Evolutionary conservation across 208 protist species (phyloP), one percentile per base, ranked within the genome.

Genomic region (Crithidia bombi): DNA sequence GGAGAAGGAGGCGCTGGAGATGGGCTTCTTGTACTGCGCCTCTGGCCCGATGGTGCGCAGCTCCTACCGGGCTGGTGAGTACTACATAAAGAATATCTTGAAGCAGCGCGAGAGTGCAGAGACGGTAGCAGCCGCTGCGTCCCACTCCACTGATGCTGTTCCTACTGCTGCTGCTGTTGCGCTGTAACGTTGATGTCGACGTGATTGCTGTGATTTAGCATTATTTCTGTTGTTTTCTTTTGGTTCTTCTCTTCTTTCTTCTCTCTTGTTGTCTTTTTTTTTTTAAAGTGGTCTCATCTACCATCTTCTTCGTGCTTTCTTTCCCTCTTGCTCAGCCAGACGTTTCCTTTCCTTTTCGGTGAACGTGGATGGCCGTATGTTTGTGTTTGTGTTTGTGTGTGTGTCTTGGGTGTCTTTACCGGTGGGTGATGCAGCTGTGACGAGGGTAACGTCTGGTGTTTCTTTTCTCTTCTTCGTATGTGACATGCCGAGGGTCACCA

Each of bases 11-110:
- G 96, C 95, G 51, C 46, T 97, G 55, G 85, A 79, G 39, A 89
- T 99, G 85, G 98, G 98, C 33, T 99, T 99, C 81, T 71, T 89
- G 19, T 99, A 99, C 86, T 98, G 97, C n/a, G 98, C 98, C 41
- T 98, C 91, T 15, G 97, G 96, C 3, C 97, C 97, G 33, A 86
- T 98, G 80, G 94, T 97, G 66, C 91, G 98, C 30, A 99, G 97
- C 61, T 98, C 92, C 25, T 99, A 99, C 81, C 81, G 87, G 26
- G 97, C 97, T 0, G 98, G 97, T 15, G 98, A 99, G 78, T 98
- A 97, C 71, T 98, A 97, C 77, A 93, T 98, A 35, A 94, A 86
- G 43, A 98, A 94, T 58, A 96, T 98, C 43, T 44, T 98, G 44
- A 92, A 96, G 83, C 47, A 93, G 68, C 84, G 81, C 33, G 59